Conservation (phyloP, 2,329 filamentous ascomycete species). For the Didymella segeticola region DNA sequence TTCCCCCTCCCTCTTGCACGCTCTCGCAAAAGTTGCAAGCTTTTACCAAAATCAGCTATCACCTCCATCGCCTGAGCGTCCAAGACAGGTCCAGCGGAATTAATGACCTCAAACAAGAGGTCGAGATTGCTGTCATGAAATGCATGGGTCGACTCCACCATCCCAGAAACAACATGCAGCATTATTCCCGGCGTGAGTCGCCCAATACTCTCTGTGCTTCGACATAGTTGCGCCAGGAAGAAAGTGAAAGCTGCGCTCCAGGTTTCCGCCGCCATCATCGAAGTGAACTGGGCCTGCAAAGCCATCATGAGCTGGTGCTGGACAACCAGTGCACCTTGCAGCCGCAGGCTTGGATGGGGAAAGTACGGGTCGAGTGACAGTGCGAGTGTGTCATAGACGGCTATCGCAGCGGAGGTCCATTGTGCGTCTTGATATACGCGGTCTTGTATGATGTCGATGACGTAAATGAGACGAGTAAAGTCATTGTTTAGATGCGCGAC, state of each 20-base stretch:
- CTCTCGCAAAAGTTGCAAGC: not conserved
- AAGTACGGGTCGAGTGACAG: not conserved
- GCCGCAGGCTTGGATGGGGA: not conserved
- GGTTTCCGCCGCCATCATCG: not conserved
- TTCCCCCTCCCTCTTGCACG: not conserved
- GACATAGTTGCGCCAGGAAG: slow-evolving; percentile 8
- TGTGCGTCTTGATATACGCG: not conserved
- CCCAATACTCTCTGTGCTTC: not conserved
- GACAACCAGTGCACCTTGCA: not conserved
- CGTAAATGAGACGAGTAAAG: not conserved
- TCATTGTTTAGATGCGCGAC: not conserved
- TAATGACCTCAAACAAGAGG: slow-evolving; percentile 3
- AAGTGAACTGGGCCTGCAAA: not conserved
- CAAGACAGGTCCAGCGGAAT: slow-evolving; percentile 5
- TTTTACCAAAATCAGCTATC: not conserved
- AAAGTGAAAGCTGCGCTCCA: slow-evolving; percentile 6
- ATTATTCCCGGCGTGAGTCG: not conserved
- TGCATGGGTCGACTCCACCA: not conserved
- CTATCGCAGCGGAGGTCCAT: not conserved
- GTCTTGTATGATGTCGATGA: slow-evolving; percentile 1
- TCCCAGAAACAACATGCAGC: not conserved
- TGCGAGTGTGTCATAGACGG: not conserved
- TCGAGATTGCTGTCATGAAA: slow-evolving; percentile 3
- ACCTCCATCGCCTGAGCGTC: not conserved
- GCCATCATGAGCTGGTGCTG: not conserved